Percentiles rank a stretch among this genome's conserved stretches.
Evolutionary conservation across 83 land plant species (phyloP).

Genomic region (Picea engelmannii): DNA sequence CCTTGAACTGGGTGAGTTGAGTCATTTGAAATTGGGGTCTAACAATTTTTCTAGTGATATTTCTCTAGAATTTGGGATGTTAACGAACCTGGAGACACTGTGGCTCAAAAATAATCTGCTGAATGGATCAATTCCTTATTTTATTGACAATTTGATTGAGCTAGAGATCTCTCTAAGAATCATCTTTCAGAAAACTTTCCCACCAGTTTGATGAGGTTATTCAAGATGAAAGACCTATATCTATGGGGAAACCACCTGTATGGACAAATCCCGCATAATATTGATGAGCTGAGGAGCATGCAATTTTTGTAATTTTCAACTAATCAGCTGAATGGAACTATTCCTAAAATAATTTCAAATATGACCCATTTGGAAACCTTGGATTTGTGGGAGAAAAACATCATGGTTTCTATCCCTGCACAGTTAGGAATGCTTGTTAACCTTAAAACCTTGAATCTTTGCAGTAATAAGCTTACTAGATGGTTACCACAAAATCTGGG

Average conservation of each 20-base stretch:
- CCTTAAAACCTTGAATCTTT: too few species aligned
- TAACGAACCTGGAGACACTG: conserved; percentile 24
- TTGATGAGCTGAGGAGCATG: too few species aligned
- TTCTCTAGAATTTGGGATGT: conserved; percentile 30
- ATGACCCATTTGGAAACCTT: too few species aligned
- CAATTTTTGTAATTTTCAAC: too few species aligned
- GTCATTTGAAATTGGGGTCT: background rate
- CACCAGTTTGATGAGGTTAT: background rate
- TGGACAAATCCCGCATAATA: too few species aligned
- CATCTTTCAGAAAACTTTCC: background rate
- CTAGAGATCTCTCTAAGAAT: conserved; percentile 1
- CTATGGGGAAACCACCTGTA: conserved; percentile 11
- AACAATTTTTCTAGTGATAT: conserved; percentile 34
- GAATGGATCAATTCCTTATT: conserved; percentile 50
- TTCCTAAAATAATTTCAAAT: too few species aligned
- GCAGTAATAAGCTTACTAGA: too few species aligned
- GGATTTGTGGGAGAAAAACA: too few species aligned
- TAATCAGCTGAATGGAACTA: too few species aligned
- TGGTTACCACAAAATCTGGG: too few species aligned
- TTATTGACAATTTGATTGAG: conserved; percentile 27
- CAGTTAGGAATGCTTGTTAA: too few species aligned
- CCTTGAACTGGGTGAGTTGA: background rate
- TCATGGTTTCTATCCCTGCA: too few species aligned
- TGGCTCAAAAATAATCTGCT: conserved; percentile 34
- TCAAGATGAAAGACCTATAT: conserved; percentile 37